Evolutionary conservation across 495 filamentous ascomycete species (phyloP).

Genomic region (Evansstolkia leycettana): DNA sequence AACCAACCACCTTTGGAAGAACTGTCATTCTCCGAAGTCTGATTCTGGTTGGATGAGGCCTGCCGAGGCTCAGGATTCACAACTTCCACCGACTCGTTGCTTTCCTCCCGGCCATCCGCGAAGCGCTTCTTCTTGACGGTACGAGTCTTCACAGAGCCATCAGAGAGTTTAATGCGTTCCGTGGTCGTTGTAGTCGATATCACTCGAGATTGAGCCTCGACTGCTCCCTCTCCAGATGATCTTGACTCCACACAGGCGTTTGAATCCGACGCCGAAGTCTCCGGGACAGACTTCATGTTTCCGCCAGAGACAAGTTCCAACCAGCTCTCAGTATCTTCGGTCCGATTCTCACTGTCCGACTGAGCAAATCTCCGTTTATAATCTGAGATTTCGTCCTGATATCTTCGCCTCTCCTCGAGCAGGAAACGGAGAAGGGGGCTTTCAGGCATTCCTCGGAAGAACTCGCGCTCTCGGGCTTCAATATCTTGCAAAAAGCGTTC

Average conservation of each 20-base stretch:
- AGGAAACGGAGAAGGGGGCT: slow-evolving; percentile 26
- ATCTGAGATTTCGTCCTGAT: slow-evolving; percentile 6
- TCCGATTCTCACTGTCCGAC: slow-evolving; percentile 5
- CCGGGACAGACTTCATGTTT: slow-evolving; percentile 17
- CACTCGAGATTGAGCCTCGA: slow-evolving; percentile 17
- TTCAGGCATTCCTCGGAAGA: slow-evolving; percentile 10
- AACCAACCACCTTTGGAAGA: slow-evolving; percentile 27
- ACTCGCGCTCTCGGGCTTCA: slow-evolving; percentile 20
- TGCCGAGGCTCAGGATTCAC: slow-evolving; percentile 5
- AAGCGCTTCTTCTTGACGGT: slow-evolving; percentile 49
- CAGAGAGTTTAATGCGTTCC: slow-evolving; percentile 37
- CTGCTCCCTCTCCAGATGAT: slow-evolving; percentile 3
- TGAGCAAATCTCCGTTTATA: background rate
- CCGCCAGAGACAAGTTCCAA: slow-evolving; percentile 21
- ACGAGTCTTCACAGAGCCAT: slow-evolving; percentile 50
- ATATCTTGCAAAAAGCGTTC: slow-evolving; percentile 32
- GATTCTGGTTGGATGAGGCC: background rate
- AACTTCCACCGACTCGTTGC: slow-evolving; percentile 30
- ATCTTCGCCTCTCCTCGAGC: slow-evolving; percentile 15
- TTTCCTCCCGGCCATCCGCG: slow-evolving; percentile 51
- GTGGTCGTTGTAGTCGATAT: slow-evolving; percentile 48
- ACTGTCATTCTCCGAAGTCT: slow-evolving; percentile 3
- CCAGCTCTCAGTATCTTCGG: slow-evolving; percentile 17
- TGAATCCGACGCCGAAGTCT: slow-evolving; percentile 2
- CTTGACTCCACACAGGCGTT: no score